These are phyloP conservation scores for Starmera quercuum DNA, from an alignment of 805 yeast species.

Conservation along the genomic window DNA sequence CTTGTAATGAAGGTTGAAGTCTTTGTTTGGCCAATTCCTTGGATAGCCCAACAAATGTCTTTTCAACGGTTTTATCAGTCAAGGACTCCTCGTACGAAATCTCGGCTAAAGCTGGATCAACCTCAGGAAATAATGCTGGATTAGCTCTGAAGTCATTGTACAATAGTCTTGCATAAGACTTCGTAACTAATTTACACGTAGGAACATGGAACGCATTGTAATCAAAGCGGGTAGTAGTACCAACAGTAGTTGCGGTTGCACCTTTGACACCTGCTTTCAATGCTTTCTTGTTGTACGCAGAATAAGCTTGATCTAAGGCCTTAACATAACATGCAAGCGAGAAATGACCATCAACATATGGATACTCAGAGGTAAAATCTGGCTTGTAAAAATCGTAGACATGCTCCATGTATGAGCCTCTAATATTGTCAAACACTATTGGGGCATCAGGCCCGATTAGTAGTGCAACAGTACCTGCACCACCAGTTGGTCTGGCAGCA, in stretches of 20 bases:
- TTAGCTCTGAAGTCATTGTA: slow-evolving; percentile 80
- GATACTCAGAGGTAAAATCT: slow-evolving; percentile 92
- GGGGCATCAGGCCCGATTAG: slow-evolving; percentile 98
- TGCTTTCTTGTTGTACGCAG: slow-evolving; percentile 72
- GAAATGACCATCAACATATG: slow-evolving; percentile 95
- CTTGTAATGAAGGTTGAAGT: slow-evolving; percentile 72
- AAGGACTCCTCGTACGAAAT: slow-evolving; percentile 71
- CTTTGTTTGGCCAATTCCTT: slow-evolving; percentile 61
- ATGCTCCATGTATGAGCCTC: slow-evolving; percentile 94
- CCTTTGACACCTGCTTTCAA: slow-evolving; percentile 39
- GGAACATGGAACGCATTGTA: slow-evolving; percentile 97
- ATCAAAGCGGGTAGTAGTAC: slow-evolving; percentile 70
- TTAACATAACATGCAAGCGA: slow-evolving; percentile 89
- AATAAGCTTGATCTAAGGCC: slow-evolving; percentile 85
- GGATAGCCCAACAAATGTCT: slow-evolving; percentile 59
- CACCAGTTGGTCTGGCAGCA: slow-evolving; percentile 99
- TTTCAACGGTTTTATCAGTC: slow-evolving; percentile 52
- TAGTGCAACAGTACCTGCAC: slow-evolving; percentile 94
- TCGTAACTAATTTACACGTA: slow-evolving; percentile 89
- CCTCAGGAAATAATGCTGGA: slow-evolving; percentile 56
- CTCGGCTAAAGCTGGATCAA: slow-evolving; percentile 40
- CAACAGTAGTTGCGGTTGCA: slow-evolving; percentile 48
- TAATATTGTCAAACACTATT: slow-evolving; percentile 77
- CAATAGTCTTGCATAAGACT: slow-evolving; percentile 85
- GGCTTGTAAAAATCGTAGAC: slow-evolving; percentile 99